phyloP scores from a whole-genome alignment of 2,329 filamentous ascomycete genomes.

The Cladophialophora bantiana region DNA sequence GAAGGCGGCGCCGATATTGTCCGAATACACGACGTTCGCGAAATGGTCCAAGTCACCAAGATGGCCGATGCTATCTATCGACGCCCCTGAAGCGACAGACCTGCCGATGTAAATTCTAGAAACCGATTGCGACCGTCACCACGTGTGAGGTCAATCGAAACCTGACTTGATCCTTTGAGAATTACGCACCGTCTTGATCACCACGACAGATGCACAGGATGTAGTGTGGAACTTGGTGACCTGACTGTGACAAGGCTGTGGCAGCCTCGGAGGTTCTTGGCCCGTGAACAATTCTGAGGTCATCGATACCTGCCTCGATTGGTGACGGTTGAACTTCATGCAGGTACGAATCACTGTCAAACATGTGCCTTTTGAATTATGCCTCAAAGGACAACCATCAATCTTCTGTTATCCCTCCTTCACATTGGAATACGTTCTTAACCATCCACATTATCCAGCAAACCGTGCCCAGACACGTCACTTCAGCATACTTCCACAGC shows the following conservation, averaged over 20 bases:
- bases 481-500: conserved; percentile 16
- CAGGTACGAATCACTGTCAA: conserved; percentile 12
- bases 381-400: not conserved
- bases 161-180: not conserved
- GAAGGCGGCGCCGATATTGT: conserved; percentile 90
- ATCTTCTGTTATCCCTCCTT: not conserved
- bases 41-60: conserved; percentile 83
- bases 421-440: not conserved
- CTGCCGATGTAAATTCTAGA: not conserved
- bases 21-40: conserved; percentile 85
- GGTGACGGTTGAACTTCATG: conserved; percentile 8
- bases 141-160: not conserved
- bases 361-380: not conserved
- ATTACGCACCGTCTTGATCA: not conserved
- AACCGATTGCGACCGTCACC: not conserved
- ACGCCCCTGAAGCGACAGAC: conserved; percentile 19
- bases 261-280: conserved; percentile 8
- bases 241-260: conserved; percentile 3
- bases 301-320: conserved; percentile 12
- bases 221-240: not conserved
- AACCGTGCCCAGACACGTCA: conserved; percentile 13
- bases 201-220: not conserved
- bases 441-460: not conserved
- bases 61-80: conserved; percentile 96
- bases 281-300: conserved; percentile 19